phyloP scores from a whole-genome alignment of 2,329 filamentous ascomycete species.

The Fusarium ambrosium region DNA sequence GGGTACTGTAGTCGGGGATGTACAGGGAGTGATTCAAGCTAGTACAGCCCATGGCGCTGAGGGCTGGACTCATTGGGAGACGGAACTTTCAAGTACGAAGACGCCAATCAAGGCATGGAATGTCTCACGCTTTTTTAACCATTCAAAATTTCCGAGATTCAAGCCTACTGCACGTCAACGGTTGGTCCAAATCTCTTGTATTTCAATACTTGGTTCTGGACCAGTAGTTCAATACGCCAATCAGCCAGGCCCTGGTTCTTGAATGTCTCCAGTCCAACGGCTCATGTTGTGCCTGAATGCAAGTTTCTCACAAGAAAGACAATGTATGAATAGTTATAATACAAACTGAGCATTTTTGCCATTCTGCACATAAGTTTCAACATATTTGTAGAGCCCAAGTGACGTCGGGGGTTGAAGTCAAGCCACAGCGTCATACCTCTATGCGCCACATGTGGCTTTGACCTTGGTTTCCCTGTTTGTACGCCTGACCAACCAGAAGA shows the following conservation, averaged over 20 bases:
- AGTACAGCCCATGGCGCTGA: background rate
- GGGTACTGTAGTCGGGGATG: background rate
- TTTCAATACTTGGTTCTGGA: background rate
- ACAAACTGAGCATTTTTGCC: background rate
- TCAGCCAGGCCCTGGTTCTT: background rate
- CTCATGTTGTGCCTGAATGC: background rate
- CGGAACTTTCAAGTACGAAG: background rate
- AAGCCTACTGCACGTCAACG: background rate
- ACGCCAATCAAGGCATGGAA: background rate
- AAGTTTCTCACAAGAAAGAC: background rate
- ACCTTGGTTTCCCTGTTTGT: slow-evolving; percentile 20
- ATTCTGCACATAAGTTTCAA: background rate
- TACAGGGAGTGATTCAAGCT: background rate
- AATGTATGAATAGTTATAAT: background rate
- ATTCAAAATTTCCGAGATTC: background rate
- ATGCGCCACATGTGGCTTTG: slow-evolving; percentile 8
- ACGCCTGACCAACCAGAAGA: slow-evolving; percentile 37
- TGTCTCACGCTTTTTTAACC: background rate
- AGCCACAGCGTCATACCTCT: slow-evolving; percentile 27
- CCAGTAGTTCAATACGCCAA: background rate
- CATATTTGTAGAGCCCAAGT: background rate
- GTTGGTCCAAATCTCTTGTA: background rate
- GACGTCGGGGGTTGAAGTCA: slow-evolving; percentile 45
- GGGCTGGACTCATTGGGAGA: background rate
- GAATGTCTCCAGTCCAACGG: background rate